Evolutionary conservation across 345 rosid species (phyloP), one percentile per base, ranked within the genome.

Genomic region (rapeseed (Brassica napus)): DNA sequence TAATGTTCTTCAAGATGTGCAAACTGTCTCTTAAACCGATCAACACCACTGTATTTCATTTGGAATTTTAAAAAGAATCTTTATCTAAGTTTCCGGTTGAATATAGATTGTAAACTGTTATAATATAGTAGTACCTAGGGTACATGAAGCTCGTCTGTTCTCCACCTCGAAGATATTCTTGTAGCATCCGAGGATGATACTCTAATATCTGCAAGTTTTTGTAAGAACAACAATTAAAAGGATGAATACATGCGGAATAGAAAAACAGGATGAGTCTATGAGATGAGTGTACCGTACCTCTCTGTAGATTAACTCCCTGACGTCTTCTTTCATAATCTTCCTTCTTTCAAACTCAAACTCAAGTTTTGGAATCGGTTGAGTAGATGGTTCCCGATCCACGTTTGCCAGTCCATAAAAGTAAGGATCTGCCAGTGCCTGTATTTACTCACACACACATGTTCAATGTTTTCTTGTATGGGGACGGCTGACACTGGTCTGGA

Each of bases 261-360:
- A 57, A 59, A 23, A 66, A 62, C 31, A 52, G 35, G 7, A 26
- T 8, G 24, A 79, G 57, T 47, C 26, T 57, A 61, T 0, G 65
- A 52, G 32, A 60, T 14, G 2, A 54, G 66, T 63, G 18, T 18
- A 93, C 98, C 99, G 59, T 85, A 93, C 98, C 99, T 96, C 99
- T 68, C 99, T 87, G 69, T 93, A 96, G 42, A 96, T 96, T 82
- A 96, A 80, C 83, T 93, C 97, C 83, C 98, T 87, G 30, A 96
- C 97, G 78, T 96, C 99, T 58, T 96, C 99, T 84, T 90, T 96
- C 49, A 86, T 83, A 71, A 93, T 68, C 75, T 93, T 93, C 84
- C 95, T 87, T 89, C 99, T 88, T 86, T 96, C 99, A 83, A 96
- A 96, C 82, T 96, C 98, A 84, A 96, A 96, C 88, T 92, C 99